A percentile compares a stretch with the other conserved stretches of the same genome.
Evolutionary conservation across 2,329 filamentous ascomycete genomes (phyloP).

Genomic region (Leptodontidium sp.): DNA sequence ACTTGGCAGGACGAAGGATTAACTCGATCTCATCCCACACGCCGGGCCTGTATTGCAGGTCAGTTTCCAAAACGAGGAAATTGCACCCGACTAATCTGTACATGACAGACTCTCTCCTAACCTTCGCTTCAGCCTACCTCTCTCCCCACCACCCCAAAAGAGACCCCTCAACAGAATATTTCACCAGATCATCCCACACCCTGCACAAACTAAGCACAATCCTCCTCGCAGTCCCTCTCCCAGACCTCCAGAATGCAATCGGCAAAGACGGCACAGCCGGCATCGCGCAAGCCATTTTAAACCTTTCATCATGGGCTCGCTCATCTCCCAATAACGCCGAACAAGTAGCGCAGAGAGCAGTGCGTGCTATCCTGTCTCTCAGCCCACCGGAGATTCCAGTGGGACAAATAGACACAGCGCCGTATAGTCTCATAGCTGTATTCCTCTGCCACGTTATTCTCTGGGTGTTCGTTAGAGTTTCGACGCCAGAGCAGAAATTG

Average conservation of each 20-base stretch:
- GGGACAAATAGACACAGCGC: constrained; percentile 30
- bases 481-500: constrained; percentile 21
- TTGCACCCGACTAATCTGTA: background rate
- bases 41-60: constrained; percentile 1
- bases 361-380: constrained; percentile 32
- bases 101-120: constrained; percentile 26
- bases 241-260: constrained; percentile 37
- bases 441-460: constrained; percentile 39
- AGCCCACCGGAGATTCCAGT: constrained; percentile 20
- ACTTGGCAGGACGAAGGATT: no score
- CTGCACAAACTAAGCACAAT: constrained; percentile 35
- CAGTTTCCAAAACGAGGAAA: background rate
- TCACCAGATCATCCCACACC: constrained; percentile 32
- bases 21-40: background rate
- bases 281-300: constrained; percentile 31
- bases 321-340: constrained; percentile 29
- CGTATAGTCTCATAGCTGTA: constrained; percentile 36
- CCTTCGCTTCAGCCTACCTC: constrained; percentile 30
- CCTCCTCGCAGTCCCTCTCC: constrained; percentile 34
- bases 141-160: constrained; percentile 12
- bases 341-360: constrained; percentile 31
- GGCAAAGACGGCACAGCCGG: constrained; percentile 35
- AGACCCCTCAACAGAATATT: constrained; percentile 30
- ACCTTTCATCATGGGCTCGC: constrained; percentile 33
- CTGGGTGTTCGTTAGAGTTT: constrained; percentile 36